Percentiles rank a stretch among this genome's conserved stretches.
Evolutionary conservation across 257 asterid species (phyloP).

Genomic region (Solanum habrochaites): DNA sequence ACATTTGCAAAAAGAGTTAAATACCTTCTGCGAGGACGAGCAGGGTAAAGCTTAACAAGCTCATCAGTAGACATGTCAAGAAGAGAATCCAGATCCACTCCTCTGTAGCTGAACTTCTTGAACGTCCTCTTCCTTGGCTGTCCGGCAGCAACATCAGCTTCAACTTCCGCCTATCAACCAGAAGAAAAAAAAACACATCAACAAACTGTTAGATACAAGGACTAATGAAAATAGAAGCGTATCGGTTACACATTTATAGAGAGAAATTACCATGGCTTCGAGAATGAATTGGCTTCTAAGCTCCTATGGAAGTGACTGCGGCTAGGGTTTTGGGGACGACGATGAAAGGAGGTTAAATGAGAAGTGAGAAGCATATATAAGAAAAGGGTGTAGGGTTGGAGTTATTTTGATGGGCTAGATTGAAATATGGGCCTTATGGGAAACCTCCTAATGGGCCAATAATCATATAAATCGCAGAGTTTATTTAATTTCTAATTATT

Average conservation of each 20-base stretch:
- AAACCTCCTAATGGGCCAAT: neutral
- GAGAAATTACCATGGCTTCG: neutral
- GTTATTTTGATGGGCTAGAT: neutral
- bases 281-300: neutral
- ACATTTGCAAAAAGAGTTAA: too few relatives aligned
- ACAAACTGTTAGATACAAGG: neutral
- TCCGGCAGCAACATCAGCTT: constrained; percentile 45
- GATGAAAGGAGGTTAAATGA: neutral
- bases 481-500: neutral
- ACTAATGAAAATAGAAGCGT: neutral
- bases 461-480: neutral
- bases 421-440: neutral
- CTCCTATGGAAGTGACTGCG: neutral
- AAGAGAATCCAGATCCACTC: constrained; percentile 85
- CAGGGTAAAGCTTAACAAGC: constrained; percentile 65
- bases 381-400: neutral
- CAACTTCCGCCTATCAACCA: constrained; percentile 59
- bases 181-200: neutral
- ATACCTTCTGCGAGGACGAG: constrained; percentile 80
- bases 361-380: neutral
- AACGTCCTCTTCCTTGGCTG: constrained; percentile 79
- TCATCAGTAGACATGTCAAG: constrained; percentile 85
- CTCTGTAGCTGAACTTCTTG: constrained; percentile 87
- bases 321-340: neutral
- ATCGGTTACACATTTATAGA: neutral